Percentiles rank a stretch among this genome's conserved stretches.
Evolutionary conservation across 768 basidiomycete species (phyloP).

Genomic region (Leucogyrophana mollusca): DNA sequence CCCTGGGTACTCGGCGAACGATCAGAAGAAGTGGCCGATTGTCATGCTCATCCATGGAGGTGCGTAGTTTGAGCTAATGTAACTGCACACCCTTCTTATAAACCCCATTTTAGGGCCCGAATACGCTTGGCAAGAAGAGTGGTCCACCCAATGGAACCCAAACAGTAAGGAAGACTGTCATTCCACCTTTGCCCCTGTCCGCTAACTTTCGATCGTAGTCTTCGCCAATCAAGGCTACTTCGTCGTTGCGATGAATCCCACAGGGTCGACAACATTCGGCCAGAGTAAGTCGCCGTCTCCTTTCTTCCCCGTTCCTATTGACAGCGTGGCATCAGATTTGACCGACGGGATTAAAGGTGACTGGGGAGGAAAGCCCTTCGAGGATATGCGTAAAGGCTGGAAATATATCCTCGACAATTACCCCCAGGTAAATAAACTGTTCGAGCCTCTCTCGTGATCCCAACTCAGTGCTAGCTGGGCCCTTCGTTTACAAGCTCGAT

Average conservation of each 20-base stretch:
- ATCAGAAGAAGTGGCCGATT: constrained; percentile 75
- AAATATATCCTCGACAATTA: constrained; percentile 61
- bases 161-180: no score
- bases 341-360: constrained; percentile 77
- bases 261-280: constrained; percentile 91
- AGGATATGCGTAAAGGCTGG: constrained; percentile 76
- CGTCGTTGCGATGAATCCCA: constrained; percentile 86
- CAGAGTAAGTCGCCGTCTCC: constrained; percentile 49
- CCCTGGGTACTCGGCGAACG: constrained; percentile 64
- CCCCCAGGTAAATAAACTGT: constrained; percentile 53
- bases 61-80: constrained; percentile 16
- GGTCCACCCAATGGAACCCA: constrained; percentile 93
- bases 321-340: constrained; percentile 46
- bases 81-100: no score
- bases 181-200: constrained; percentile 4
- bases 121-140: constrained; percentile 86
- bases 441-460: not conserved
- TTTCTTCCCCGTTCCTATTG: no score
- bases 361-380: constrained; percentile 86
- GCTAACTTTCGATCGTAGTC: constrained; percentile 36
- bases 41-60: constrained; percentile 83
- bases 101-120: constrained; percentile 54
- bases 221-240: constrained; percentile 91
- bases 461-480: not conserved
- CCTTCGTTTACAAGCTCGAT: constrained; percentile 59